Evolutionary conservation across 2,329 filamentous ascomycete genomes (phyloP).

Genomic region (Aspergillus piperis): DNA sequence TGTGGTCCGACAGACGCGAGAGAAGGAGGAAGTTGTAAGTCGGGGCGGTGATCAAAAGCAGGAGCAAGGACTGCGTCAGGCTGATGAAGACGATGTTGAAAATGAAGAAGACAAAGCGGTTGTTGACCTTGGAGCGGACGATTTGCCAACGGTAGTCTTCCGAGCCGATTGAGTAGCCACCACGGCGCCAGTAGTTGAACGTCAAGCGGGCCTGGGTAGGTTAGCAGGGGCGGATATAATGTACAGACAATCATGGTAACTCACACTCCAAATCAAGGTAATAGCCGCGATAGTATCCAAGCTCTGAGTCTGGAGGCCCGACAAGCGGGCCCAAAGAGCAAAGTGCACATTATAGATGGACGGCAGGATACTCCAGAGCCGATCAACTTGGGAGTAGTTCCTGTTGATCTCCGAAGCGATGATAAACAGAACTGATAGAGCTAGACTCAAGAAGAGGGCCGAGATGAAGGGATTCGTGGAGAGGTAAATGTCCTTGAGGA

Average conservation of each 20-base stretch:
- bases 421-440: constrained; percentile 71
- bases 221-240: constrained; percentile 18
- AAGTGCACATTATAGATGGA: constrained; percentile 85
- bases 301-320: constrained; percentile 68
- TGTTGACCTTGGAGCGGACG: constrained; percentile 64
- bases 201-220: constrained; percentile 70
- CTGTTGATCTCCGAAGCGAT: constrained; percentile 79
- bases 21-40: constrained; percentile 80
- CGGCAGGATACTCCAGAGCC: constrained; percentile 87
- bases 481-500: constrained; percentile 71
- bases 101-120: constrained; percentile 78
- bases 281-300: constrained; percentile 73
- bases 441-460: constrained; percentile 70
- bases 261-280: constrained; percentile 76
- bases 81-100: constrained; percentile 92
- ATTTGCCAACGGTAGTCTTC: constrained; percentile 95
- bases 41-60: constrained; percentile 76
- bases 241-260: constrained; percentile 27
- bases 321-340: constrained; percentile 75
- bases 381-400: constrained; percentile 97
- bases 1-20: constrained; percentile 60
- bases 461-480: constrained; percentile 83
- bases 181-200: constrained; percentile 95
- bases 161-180: constrained; percentile 82
- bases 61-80: constrained; percentile 75